Evolutionary conservation across 2,329 filamentous ascomycete genomes (phyloP).

Genomic region (Aspergillus ochraceoroseus): DNA sequence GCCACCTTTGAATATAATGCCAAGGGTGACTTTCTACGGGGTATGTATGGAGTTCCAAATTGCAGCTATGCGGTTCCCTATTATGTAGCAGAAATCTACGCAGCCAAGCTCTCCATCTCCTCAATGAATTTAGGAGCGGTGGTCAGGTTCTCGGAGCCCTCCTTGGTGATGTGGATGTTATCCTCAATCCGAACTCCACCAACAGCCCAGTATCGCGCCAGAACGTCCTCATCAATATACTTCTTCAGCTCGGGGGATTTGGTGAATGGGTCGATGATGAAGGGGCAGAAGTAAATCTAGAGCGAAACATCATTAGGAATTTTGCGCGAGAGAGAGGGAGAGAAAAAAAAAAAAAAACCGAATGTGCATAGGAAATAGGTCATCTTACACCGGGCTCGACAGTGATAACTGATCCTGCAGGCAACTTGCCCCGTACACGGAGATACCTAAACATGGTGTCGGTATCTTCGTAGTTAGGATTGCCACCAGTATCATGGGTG

Average conservation of each 20-base stretch:
- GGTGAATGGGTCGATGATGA: conserved; percentile 78
- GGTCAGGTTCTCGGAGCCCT: conserved; percentile 79
- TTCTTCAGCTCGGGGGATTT: conserved; percentile 65
- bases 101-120: conserved; percentile 54
- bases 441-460: conserved; percentile 86
- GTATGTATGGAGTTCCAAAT: background rate
- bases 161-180: conserved; percentile 72
- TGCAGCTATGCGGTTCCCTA: background rate
- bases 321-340: no score
- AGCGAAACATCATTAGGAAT: no score
- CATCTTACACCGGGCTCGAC: conserved; percentile 80
- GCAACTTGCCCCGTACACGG: conserved; percentile 68
- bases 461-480: conserved; percentile 69
- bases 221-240: conserved; percentile 68
- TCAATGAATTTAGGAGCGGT: conserved; percentile 67
- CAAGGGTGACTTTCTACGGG: background rate
- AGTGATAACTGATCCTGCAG: conserved; percentile 78
- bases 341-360: no score
- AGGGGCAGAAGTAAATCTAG: conserved; percentile 82
- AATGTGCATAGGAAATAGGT: background rate
- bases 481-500: conserved; percentile 79
- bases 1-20: background rate
- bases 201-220: conserved; percentile 79
- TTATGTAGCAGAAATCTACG: conserved; percentile 13
- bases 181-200: conserved; percentile 94